Evolutionary conservation across 441 rosid species (phyloP).

Genomic region (Gossypium schwendimanii): DNA sequence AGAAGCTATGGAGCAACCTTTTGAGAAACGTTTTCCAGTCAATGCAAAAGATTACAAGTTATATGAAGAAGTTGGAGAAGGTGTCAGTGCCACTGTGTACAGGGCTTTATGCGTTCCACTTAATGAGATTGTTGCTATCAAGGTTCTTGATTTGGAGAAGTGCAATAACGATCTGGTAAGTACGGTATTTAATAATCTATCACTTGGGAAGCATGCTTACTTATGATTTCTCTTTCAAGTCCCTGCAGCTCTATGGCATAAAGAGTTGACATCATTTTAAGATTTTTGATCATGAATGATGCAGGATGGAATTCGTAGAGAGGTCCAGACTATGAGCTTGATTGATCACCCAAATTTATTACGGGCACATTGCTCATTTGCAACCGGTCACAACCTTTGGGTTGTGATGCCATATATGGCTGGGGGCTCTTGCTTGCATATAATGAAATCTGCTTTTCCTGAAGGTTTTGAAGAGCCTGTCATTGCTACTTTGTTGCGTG

Average conservation of each 20-base stretch:
- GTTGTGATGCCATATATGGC: slow-evolving; percentile 99
- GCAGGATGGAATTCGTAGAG: slow-evolving; percentile 97
- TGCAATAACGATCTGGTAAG: slow-evolving; percentile 92
- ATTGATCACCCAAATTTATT: slow-evolving; percentile 85
- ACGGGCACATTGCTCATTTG: slow-evolving; percentile 93
- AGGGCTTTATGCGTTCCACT: slow-evolving; percentile 92
- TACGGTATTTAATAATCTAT: slow-evolving; percentile 18
- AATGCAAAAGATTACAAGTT: slow-evolving; percentile 71
- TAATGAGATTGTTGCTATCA: slow-evolving; percentile 81
- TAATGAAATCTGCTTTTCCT: slow-evolving; percentile 72
- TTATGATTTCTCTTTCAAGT: slow-evolving; percentile 6
- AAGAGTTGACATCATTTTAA: neutral
- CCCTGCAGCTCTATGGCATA: neutral
- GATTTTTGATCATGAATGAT: slow-evolving; percentile 4
- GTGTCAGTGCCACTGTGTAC: slow-evolving; percentile 87
- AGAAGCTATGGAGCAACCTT: slow-evolving; percentile 45
- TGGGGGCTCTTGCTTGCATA: slow-evolving; percentile 95
- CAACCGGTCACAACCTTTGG: slow-evolving; percentile 81
- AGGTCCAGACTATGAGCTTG: slow-evolving; percentile 93
- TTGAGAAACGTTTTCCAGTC: slow-evolving; percentile 69
- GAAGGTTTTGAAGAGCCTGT: slow-evolving; percentile 96
- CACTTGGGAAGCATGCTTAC: neutral
- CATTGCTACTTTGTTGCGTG: slow-evolving; percentile 79
- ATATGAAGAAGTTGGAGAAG: slow-evolving; percentile 96
- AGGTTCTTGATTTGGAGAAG: slow-evolving; percentile 93